These are phyloP conservation scores for Calendula officinalis DNA, from an alignment of 129 eudicot species.

Conservation along the genomic window DNA sequence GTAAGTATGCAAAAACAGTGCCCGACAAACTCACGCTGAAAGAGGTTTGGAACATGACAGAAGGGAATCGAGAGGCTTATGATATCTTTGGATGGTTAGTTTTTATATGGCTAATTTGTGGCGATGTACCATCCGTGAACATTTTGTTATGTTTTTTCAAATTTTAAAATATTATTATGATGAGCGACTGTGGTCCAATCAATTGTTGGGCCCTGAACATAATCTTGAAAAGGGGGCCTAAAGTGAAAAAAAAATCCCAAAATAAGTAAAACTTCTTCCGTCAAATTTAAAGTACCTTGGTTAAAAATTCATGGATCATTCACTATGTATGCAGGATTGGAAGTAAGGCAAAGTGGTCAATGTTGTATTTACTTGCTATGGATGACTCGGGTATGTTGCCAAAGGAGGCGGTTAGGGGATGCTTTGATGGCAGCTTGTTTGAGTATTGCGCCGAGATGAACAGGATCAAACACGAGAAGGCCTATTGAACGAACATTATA, in stretches of 20 bases:
- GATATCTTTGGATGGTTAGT: slow-evolving; percentile 67
- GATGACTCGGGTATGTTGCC: slow-evolving; percentile 59
- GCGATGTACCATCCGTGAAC: too few relatives aligned
- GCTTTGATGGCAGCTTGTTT: slow-evolving; percentile 65
- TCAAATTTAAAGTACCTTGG: too few relatives aligned
- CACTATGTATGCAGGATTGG: slow-evolving; percentile 37
- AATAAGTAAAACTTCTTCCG: too few relatives aligned
- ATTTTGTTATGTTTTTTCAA: too few relatives aligned
- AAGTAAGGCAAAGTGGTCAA: slow-evolving; percentile 48
- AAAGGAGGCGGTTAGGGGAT: slow-evolving; percentile 63
- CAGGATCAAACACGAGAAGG: slow-evolving; percentile 31
- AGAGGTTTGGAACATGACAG: slow-evolving; percentile 87
- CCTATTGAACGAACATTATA: slow-evolving; percentile 16
- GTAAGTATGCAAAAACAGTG: slow-evolving; percentile 67
- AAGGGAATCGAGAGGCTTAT: slow-evolving; percentile 62
- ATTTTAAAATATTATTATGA: too few relatives aligned
- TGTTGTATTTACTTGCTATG: slow-evolving; percentile 47
- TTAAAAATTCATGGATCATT: too few relatives aligned
- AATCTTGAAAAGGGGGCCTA: too few relatives aligned
- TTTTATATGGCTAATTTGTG: background rate
- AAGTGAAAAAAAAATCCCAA: too few relatives aligned
- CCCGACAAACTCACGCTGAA: slow-evolving; percentile 66
- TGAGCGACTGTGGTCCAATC: too few relatives aligned
- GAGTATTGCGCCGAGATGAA: slow-evolving; percentile 55
- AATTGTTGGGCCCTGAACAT: too few relatives aligned